Evolutionary conservation across 805 yeast species (phyloP), one percentile per base, ranked within the genome.

Genomic region (Nakazawaea wyomingensis): DNA sequence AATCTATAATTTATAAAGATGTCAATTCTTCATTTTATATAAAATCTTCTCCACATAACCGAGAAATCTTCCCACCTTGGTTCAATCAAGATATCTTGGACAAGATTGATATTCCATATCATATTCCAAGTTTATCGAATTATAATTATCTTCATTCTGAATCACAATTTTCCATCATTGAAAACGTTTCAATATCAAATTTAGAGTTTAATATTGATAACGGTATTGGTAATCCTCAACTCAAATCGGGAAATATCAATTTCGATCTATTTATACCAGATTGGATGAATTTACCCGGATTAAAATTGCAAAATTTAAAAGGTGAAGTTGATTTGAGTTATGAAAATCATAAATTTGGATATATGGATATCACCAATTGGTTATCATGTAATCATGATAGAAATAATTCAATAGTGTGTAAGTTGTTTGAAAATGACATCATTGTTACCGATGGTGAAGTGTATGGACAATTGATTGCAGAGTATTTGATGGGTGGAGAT

Each of bases 131-230:
- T 4, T 24, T 34, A 6, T 22, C 39, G 10, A 32, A 27, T 13
- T 29, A 29, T 3, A 10, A 10, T 17, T 10, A 22, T n/a, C 11
- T 13, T 26, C 14, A 14, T 9, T 6, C 20, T 13, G 13, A 8
- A 16, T n/a, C 9, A 4, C 11, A n/a, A n/a, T n/a, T 14, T 9
- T 24, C 36, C 6, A 13, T 41, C 5, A 29, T 41, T 8, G 39
- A 41, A 26, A 41, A 41, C 17, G 34, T 41, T 4, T 14, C 24
- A 4, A 27, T 35, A 4, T n/a, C 39, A 11, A 37, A 41, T 20
- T 21, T 41, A n/a, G 39, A 35, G 14, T 30, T 41, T 26, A 35
- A 35, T 20, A 35, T 41, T 31, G 44, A 41, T 20, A 35, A 35
- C 19, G 44, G 44, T 20, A 41, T 41, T 6, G 31, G 16, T 26